These are phyloP conservation scores for Solanum arcanum DNA, from an alignment of 257 asterid genomes.

Conservation along the genomic window DNA sequence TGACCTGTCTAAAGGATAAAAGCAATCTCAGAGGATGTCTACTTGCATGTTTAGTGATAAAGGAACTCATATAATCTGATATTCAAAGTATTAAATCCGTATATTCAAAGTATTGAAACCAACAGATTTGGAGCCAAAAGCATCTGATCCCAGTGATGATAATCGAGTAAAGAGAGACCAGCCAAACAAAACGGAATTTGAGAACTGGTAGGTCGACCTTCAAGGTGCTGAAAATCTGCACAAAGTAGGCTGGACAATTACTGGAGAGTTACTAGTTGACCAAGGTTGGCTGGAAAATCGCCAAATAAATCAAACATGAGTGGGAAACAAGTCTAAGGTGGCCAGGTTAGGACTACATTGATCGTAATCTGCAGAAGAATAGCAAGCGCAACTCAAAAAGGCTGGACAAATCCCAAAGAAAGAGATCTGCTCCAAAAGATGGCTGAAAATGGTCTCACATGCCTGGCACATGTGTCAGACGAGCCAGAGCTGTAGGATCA, in stretches of 20 bases:
- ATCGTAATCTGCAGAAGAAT: neutral
- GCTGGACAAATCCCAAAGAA: neutral
- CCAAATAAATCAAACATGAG: neutral
- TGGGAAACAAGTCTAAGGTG: neutral
- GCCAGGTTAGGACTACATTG: neutral
- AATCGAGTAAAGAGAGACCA: neutral
- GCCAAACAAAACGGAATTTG: neutral
- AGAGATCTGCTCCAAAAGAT: neutral
- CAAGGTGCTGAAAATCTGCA: neutral
- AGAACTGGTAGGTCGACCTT: neutral
- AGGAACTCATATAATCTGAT: neutral
- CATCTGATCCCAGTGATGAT: neutral
- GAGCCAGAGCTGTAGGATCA: neutral
- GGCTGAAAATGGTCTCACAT: neutral
- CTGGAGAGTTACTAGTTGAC: neutral
- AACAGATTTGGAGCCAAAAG: neutral
- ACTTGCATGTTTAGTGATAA: neutral
- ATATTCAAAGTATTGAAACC: neutral
- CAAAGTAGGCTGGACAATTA: neutral
- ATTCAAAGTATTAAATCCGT: neutral
- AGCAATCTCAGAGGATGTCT: neutral
- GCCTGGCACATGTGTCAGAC: neutral
- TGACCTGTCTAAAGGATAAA: neutral
- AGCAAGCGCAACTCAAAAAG: neutral
- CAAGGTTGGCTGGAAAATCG: neutral